Evolutionary conservation across 352 stramenopile genomes (phyloP).

Genomic region (Globisporangium cylindrosporum): DNA sequence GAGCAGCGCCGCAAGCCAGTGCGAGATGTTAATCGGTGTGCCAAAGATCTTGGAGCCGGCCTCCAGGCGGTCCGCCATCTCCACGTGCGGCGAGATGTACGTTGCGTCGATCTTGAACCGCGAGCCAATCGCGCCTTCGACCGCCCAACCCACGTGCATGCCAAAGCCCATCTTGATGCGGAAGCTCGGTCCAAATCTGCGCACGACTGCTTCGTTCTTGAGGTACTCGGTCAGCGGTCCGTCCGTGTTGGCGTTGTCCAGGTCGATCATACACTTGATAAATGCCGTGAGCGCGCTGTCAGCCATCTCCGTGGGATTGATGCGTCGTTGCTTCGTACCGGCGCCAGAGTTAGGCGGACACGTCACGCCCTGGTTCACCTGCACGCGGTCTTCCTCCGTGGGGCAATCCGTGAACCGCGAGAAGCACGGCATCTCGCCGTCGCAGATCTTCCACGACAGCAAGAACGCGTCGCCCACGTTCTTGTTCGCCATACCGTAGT

Average conservation of each 20-base stretch:
- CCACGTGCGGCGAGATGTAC: slow-evolving; percentile 95
- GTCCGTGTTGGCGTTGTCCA: slow-evolving; percentile 81
- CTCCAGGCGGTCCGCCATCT: slow-evolving; percentile 93
- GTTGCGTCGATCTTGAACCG: slow-evolving; percentile 97
- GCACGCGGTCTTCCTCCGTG: slow-evolving; percentile 66
- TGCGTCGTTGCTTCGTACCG: slow-evolving; percentile 56
- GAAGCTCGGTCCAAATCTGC: slow-evolving; percentile 77
- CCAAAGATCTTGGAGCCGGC: slow-evolving; percentile 92
- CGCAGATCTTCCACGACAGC: slow-evolving; percentile 93
- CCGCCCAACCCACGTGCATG: slow-evolving; percentile 95
- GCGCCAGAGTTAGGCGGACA: slow-evolving; percentile 67
- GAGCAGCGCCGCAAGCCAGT: slow-evolving; percentile 76
- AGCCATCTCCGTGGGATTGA: slow-evolving; percentile 88
- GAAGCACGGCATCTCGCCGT: slow-evolving; percentile 78
- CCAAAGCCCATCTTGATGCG: slow-evolving; percentile 93
- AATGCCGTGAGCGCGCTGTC: slow-evolving; percentile 94
- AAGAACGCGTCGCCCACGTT: slow-evolving; percentile 92
- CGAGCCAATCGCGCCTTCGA: slow-evolving; percentile 95
- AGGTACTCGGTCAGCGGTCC: slow-evolving; percentile 72
- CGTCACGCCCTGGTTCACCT: slow-evolving; percentile 67
- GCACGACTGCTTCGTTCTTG: slow-evolving; percentile 65
- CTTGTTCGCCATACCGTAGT: slow-evolving; percentile 88
- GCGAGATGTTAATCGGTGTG: slow-evolving; percentile 81
- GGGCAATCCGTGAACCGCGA: slow-evolving; percentile 76
- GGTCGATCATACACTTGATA: slow-evolving; percentile 92